These are phyloP conservation scores for Gonium pectorale DNA, from an alignment of 139 green algal genomes.

Conservation along the genomic window DNA sequence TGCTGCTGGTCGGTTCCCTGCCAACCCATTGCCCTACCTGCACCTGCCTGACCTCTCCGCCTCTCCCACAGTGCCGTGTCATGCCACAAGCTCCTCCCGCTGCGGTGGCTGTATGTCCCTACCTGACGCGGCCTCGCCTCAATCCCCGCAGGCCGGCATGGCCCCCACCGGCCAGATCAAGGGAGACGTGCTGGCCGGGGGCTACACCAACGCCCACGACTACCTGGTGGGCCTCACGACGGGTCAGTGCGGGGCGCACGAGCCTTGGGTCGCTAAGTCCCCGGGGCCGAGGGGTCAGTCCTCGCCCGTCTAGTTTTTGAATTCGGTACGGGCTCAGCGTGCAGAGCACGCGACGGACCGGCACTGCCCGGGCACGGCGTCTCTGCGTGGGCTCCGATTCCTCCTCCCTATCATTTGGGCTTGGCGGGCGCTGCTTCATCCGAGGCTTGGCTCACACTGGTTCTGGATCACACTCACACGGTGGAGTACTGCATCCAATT, in stretches of 20 bases:
- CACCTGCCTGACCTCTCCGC: too few species aligned
- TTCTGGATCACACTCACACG: too few species aligned
- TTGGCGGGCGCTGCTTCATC: neutral
- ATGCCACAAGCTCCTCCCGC: too few species aligned
- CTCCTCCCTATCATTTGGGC: neutral
- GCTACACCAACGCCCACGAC: slow-evolving; percentile 88
- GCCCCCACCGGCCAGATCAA: slow-evolving; percentile 78
- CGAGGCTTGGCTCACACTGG: too few species aligned
- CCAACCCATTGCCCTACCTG: too few species aligned
- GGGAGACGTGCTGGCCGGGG: slow-evolving; percentile 56
- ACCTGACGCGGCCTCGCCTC: neutral
- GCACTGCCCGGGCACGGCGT: too few species aligned
- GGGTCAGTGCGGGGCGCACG: slow-evolving; percentile 22
- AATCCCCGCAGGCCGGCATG: slow-evolving; percentile 61
- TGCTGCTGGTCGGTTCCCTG: too few species aligned
- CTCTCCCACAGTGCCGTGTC: too few species aligned
- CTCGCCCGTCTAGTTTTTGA: neutral
- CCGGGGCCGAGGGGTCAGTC: neutral
- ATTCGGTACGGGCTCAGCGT: neutral
- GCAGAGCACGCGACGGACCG: too few species aligned
- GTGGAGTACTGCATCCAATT: neutral
- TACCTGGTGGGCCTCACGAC: slow-evolving; percentile 82
- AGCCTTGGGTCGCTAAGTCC: neutral
- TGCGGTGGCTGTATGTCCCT: neutral
- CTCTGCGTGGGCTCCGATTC: neutral